These are phyloP conservation scores for Echinosophora koreensis DNA, from an alignment of 306 rosid species.

Conservation along the genomic window DNA sequence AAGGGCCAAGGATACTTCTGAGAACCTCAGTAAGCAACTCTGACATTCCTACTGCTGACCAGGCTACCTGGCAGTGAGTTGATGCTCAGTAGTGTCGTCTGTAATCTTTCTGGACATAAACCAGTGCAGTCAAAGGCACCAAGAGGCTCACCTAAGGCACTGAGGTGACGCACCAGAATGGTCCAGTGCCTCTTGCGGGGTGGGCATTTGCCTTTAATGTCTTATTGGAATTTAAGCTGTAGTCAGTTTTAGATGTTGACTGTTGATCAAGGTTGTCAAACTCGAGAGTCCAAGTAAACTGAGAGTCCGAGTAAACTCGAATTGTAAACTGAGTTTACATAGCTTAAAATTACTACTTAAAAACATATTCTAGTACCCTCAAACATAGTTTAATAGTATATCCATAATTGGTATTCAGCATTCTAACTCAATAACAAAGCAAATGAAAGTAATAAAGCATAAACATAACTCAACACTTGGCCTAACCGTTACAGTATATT, in stretches of 20 bases:
- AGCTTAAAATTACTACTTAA: background rate
- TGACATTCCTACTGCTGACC: background rate
- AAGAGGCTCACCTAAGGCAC: constrained; percentile 7
- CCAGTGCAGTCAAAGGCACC: constrained; percentile 9
- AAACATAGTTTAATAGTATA: too few relatives aligned
- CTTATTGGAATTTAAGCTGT: background rate
- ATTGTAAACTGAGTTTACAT: background rate
- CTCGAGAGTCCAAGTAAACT: background rate
- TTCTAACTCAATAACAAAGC: too few relatives aligned
- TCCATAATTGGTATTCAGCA: too few relatives aligned
- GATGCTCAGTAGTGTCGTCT: background rate
- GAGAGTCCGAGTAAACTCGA: background rate
- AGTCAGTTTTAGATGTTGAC: background rate
- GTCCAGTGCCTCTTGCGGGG: constrained; percentile 6
- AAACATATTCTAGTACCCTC: background rate
- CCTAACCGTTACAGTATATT: too few relatives aligned
- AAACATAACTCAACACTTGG: too few relatives aligned
- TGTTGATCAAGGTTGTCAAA: background rate
- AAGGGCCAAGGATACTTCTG: background rate
- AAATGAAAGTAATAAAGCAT: too few relatives aligned
- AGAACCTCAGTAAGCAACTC: background rate
- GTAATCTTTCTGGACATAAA: background rate
- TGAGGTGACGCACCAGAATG: background rate
- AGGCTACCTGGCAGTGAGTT: background rate
- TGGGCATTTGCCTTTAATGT: background rate